Percentiles rank a stretch among this genome's conserved stretches.
Conservation (phyloP, 2,329 filamentous ascomycete species). For the Fusarium continuum region DNA sequence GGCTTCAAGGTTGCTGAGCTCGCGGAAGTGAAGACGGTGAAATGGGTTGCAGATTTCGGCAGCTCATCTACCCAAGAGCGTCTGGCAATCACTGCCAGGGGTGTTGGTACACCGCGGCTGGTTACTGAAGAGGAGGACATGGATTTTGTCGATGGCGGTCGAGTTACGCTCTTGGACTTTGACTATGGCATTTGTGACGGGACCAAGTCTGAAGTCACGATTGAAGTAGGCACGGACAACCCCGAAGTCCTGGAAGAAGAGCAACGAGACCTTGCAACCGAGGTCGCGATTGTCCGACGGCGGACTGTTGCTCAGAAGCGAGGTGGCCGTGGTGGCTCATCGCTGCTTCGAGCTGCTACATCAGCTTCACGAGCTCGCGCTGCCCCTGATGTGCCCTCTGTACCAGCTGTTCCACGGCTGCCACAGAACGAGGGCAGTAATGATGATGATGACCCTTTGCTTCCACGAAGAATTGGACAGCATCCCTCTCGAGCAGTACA, state of each 20-base stretch:
- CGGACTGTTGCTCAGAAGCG: slow-evolving; percentile 74
- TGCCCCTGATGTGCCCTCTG: slow-evolving; percentile 46
- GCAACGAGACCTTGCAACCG: slow-evolving; percentile 76
- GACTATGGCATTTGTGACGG: slow-evolving; percentile 69
- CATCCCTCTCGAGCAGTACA: slow-evolving; percentile 21
- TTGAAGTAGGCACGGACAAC: slow-evolving; percentile 77
- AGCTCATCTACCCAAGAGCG: slow-evolving; percentile 60
- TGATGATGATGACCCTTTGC: slow-evolving; percentile 58
- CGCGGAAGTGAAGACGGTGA: slow-evolving; percentile 72
- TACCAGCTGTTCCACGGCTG: slow-evolving; percentile 44
- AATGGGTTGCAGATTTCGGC: slow-evolving; percentile 72
- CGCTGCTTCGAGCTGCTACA: slow-evolving; percentile 61
- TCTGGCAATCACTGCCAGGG: slow-evolving; percentile 77
- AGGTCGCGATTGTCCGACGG: slow-evolving; percentile 80
- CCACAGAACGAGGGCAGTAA: slow-evolving; percentile 45
- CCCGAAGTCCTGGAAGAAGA: slow-evolving; percentile 79
- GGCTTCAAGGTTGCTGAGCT: slow-evolving; percentile 73
- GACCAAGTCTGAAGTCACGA: slow-evolving; percentile 65
- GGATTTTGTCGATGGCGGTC: slow-evolving; percentile 80
- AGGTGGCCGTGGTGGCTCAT: slow-evolving; percentile 52
- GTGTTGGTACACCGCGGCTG: slow-evolving; percentile 66
- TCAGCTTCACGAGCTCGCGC: slow-evolving; percentile 47
- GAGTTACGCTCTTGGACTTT: slow-evolving; percentile 78
- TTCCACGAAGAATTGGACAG: slow-evolving; percentile 59
- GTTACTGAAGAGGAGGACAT: slow-evolving; percentile 75